Percentiles rank a stretch among this genome's conserved stretches.
Evolutionary conservation across 495 filamentous ascomycete species (phyloP).

Genomic region (Hyaloscypha finlandica): DNA sequence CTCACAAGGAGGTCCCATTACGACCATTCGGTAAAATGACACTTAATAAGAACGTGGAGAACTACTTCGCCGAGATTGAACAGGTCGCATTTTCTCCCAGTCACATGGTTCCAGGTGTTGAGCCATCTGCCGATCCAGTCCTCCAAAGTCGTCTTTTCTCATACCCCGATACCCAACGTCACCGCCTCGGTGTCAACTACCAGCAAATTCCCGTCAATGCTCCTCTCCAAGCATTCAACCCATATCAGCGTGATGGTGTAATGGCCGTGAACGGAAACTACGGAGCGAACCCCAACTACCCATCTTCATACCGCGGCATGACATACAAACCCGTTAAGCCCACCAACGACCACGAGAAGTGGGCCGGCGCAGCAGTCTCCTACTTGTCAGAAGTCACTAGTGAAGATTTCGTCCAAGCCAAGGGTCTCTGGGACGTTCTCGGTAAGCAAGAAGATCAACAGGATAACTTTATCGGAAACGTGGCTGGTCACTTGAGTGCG

Average conservation of each 20-base stretch:
- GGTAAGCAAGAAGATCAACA: slow-evolving; percentile 63
- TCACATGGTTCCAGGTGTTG: slow-evolving; percentile 66
- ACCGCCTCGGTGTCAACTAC: slow-evolving; percentile 81
- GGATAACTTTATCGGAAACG: slow-evolving; percentile 66
- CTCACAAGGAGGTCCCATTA: slow-evolving; percentile 68
- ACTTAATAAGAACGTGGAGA: slow-evolving; percentile 70
- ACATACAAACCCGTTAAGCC: slow-evolving; percentile 59
- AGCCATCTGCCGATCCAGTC: slow-evolving; percentile 76
- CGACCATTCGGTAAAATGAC: slow-evolving; percentile 64
- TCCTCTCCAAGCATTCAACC: slow-evolving; percentile 67
- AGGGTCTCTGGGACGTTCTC: slow-evolving; percentile 65
- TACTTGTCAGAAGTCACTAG: slow-evolving; percentile 47
- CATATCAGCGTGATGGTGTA: slow-evolving; percentile 72
- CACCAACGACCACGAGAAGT: slow-evolving; percentile 64
- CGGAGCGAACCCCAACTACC: slow-evolving; percentile 69
- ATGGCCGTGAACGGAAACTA: slow-evolving; percentile 73
- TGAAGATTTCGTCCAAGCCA: slow-evolving; percentile 67
- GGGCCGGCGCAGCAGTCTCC: slow-evolving; percentile 48
- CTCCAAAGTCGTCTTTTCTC: slow-evolving; percentile 81
- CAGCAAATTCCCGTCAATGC: slow-evolving; percentile 83
- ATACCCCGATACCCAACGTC: slow-evolving; percentile 79
- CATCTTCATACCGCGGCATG: slow-evolving; percentile 61
- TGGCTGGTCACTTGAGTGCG: slow-evolving; percentile 57
- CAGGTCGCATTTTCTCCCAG: slow-evolving; percentile 85
- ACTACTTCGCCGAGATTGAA: slow-evolving; percentile 77